A percentile compares a stretch with the other conserved stretches of the same genome.
Conservation (phyloP, 2,329 filamentous ascomycete genomes). For the Achaetomium macrosporum region DNA sequence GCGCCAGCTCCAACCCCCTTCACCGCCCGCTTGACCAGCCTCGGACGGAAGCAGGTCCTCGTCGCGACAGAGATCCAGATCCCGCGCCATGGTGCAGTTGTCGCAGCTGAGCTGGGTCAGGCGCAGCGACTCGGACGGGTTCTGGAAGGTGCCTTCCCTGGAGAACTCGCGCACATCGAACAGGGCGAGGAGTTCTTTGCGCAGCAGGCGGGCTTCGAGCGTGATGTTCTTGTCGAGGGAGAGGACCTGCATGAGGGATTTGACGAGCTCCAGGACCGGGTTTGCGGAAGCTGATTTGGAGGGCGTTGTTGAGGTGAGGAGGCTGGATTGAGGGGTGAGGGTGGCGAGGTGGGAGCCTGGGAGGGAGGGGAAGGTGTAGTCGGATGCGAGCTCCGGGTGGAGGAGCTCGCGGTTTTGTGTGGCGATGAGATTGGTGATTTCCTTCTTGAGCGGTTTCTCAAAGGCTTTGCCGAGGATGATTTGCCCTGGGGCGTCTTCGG, state of each 20-base stretch:
- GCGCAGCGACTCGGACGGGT: slow-evolving; percentile 71
- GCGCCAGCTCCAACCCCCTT: slow-evolving; percentile 53
- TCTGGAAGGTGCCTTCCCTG: slow-evolving; percentile 77
- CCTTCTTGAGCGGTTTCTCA: slow-evolving; percentile 84
- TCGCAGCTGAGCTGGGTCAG: slow-evolving; percentile 77
- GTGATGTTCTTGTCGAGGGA: slow-evolving; percentile 85
- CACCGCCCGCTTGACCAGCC: slow-evolving; percentile 8
- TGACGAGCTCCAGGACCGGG: slow-evolving; percentile 84
- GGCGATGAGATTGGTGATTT: slow-evolving; percentile 73
- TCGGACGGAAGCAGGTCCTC: slow-evolving; percentile 62
- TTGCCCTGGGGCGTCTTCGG: slow-evolving; percentile 52
- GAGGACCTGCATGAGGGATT: slow-evolving; percentile 86
- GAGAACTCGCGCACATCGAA: slow-evolving; percentile 96
- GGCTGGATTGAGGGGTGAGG: slow-evolving; percentile 24
- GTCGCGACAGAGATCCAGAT: slow-evolving; percentile 89
- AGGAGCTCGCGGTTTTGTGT: slow-evolving; percentile 84
- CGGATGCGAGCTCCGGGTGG: slow-evolving; percentile 78
- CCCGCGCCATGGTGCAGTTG: slow-evolving; percentile 81
- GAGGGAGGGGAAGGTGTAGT: slow-evolving; percentile 79
- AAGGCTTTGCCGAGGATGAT: slow-evolving; percentile 75
- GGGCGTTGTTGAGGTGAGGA: slow-evolving; percentile 6
- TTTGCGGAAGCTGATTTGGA: slow-evolving; percentile 44
- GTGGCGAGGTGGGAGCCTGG: slow-evolving; percentile 63
- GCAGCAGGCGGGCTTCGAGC: slow-evolving; percentile 77
- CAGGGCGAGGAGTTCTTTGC: slow-evolving; percentile 80